Percentiles rank a stretch among this genome's conserved stretches.
These are phyloP conservation scores for Acanthamoeba castellanii DNA, from an alignment of 208 protist species.

Conservation along the genomic window DNA sequence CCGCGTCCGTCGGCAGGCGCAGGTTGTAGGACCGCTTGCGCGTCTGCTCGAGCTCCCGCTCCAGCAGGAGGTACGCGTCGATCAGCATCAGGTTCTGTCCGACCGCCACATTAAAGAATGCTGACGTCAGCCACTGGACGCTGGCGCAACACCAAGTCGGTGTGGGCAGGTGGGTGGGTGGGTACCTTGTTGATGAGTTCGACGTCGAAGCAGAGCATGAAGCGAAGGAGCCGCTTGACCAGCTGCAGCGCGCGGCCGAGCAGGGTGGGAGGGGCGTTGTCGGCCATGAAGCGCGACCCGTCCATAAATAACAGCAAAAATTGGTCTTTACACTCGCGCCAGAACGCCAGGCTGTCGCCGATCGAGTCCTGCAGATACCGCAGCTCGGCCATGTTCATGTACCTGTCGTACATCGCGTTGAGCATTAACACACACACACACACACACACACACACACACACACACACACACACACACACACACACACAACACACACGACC, in stretches of 20 bases:
- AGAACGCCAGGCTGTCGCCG: slow-evolving; percentile 59
- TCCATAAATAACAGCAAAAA: slow-evolving; percentile 71
- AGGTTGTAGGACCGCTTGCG: neutral
- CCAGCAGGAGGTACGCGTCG: slow-evolving; percentile 52
- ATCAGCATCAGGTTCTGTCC: slow-evolving; percentile 62
- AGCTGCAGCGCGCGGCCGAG: slow-evolving; percentile 29
- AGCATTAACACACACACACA: too few relatives aligned
- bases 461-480: neutral
- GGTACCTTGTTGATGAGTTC: slow-evolving; percentile 65
- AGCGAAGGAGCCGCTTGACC: slow-evolving; percentile 50
- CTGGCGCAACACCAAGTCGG: neutral
- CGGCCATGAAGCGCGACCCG: slow-evolving; percentile 18
- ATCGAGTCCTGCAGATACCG: slow-evolving; percentile 61
- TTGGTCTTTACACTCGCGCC: slow-evolving; percentile 61
- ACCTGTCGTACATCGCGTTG: neutral
- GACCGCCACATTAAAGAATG: too few relatives aligned
- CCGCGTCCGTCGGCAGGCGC: neutral
- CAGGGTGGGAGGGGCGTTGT: slow-evolving; percentile 1
- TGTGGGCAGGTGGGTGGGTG: neutral
- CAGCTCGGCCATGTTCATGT: slow-evolving; percentile 74
- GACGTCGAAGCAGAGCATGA: slow-evolving; percentile 61
- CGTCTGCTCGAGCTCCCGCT: slow-evolving; percentile 44
- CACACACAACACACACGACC: neutral
- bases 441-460: neutral
- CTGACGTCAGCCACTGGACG: neutral